A percentile compares a stretch with the other conserved stretches of the same genome.
phyloP scores from a whole-genome alignment of 2,329 filamentous ascomycete species.

The Fusarium dlaminii region DNA sequence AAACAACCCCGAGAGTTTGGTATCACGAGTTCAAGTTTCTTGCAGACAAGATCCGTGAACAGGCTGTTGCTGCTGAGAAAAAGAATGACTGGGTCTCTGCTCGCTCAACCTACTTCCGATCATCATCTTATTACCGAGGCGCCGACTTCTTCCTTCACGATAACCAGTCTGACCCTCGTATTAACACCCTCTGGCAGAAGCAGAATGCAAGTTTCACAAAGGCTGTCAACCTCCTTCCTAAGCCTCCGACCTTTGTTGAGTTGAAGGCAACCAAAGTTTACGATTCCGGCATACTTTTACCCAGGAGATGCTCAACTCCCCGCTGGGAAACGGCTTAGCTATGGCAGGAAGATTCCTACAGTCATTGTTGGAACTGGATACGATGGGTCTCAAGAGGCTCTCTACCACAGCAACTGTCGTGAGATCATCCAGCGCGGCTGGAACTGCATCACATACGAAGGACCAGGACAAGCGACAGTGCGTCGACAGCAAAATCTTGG shows the following conservation, averaged over 20 bases:
- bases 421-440: constrained; percentile 52
- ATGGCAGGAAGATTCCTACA: constrained; percentile 45
- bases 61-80: background rate
- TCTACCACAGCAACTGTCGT: constrained; percentile 49
- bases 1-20: constrained; percentile 5
- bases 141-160: constrained; percentile 55
- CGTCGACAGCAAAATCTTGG: constrained; percentile 52
- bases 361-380: constrained; percentile 54
- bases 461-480: constrained; percentile 55
- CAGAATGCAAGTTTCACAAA: constrained; percentile 51
- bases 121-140: constrained; percentile 53
- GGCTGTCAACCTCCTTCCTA: constrained; percentile 47
- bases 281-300: constrained; percentile 50
- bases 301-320: background rate
- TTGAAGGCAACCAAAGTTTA: constrained; percentile 44
- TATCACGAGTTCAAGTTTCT: constrained; percentile 4
- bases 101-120: constrained; percentile 46
- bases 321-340: background rate
- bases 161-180: constrained; percentile 52
- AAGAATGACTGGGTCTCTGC: constrained; percentile 26
- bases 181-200: constrained; percentile 50
- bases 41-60: background rate
- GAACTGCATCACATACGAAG: constrained; percentile 57
- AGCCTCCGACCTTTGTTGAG: constrained; percentile 48
- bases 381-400: constrained; percentile 56